Conservation (phyloP, 2,329 filamentous ascomycete species). For the Xylaria sp. region DNA sequence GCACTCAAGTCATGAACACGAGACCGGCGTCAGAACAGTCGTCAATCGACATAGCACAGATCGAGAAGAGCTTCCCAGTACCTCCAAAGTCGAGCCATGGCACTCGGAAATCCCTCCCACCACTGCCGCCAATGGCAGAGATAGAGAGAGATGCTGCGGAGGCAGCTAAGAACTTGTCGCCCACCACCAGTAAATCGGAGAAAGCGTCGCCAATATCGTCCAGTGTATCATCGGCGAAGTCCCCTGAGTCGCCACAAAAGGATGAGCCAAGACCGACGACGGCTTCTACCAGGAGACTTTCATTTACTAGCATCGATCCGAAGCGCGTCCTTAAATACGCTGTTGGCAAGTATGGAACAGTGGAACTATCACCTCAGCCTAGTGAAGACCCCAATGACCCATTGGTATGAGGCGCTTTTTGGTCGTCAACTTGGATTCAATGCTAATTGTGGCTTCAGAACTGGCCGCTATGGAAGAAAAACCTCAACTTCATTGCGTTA, state of each 20-base stretch:
- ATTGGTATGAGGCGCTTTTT: slow-evolving; percentile 54
- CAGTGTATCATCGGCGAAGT: slow-evolving; percentile 27
- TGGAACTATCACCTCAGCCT: slow-evolving; percentile 64
- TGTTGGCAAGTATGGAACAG: slow-evolving; percentile 53
- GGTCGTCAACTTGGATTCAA: not conserved
- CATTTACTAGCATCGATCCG: slow-evolving; percentile 49
- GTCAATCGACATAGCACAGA: slow-evolving; percentile 40
- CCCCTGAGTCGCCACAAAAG: slow-evolving; percentile 39
- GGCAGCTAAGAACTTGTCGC: slow-evolving; percentile 29
- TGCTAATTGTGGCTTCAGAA: slow-evolving; percentile 54
- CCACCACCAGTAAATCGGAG: slow-evolving; percentile 23
- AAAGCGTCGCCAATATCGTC: slow-evolving; percentile 36
- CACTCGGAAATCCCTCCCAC: slow-evolving; percentile 43
- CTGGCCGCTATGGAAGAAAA: slow-evolving; percentile 65
- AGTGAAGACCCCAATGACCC: slow-evolving; percentile 65
- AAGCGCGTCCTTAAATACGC: slow-evolving; percentile 59
- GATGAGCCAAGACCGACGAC: slow-evolving; percentile 46
- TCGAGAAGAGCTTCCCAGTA: slow-evolving; percentile 40
- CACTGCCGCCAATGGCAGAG: slow-evolving; percentile 42
- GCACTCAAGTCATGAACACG: slow-evolving; percentile 33
- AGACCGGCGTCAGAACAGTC: slow-evolving; percentile 38
- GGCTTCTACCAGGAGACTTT: slow-evolving; percentile 51
- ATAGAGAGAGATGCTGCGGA: slow-evolving; percentile 30
- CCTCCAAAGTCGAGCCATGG: slow-evolving; percentile 37
- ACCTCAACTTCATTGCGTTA: slow-evolving; percentile 59